phyloP scores from a whole-genome alignment of 2,329 filamentous ascomycete species.

The Botrytis porri region DNA sequence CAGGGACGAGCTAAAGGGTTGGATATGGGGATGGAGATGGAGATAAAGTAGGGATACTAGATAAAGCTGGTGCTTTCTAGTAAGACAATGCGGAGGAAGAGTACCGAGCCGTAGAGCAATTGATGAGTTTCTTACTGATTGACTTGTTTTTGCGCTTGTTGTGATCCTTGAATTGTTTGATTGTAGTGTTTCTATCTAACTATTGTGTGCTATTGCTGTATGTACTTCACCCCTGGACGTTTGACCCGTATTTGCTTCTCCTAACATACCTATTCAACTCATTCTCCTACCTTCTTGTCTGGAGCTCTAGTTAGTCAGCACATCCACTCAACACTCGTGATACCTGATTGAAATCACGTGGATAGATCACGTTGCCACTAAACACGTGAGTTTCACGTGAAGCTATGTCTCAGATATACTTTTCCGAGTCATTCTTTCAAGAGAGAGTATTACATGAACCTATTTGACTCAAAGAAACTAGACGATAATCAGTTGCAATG shows the following conservation, averaged over 20 bases:
- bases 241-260: not conserved
- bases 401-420: too few species aligned
- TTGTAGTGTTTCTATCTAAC: not conserved
- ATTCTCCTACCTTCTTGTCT: not conserved
- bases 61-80: not conserved
- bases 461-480: too few species aligned
- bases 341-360: not conserved
- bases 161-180: not conserved
- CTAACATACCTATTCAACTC: not conserved
- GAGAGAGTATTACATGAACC: accelerated
- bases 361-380: accelerated
- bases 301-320: not conserved
- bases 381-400: not conserved
- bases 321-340: not conserved
- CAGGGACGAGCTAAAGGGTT: not conserved
- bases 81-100: not conserved
- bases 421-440: not conserved
- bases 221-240: not conserved
- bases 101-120: not conserved
- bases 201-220: not conserved
- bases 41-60: not conserved
- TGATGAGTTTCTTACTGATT: not conserved
- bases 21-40: not conserved
- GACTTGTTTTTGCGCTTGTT: not conserved
- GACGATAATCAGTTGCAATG: accelerated